Evolutionary conservation across 2,329 filamentous ascomycete species (phyloP), one percentile per base, ranked within the genome.

Genomic region (Alternaria angustiovoidea): DNA sequence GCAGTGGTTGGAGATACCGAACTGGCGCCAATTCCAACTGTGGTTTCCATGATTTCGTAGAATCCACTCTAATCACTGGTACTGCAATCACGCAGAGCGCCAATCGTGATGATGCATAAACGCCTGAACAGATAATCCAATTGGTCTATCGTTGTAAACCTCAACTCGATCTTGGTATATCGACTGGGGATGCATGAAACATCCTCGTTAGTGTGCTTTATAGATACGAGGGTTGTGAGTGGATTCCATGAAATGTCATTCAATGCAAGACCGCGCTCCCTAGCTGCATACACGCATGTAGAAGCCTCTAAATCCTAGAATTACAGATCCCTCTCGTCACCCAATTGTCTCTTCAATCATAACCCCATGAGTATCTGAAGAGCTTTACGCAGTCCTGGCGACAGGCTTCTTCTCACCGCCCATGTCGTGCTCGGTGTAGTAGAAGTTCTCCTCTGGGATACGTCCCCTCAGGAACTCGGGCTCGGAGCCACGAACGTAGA

Each of bases 401-500:
- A 75, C 70, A 36, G 78, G 57, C 61, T 69, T 62, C 68, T 77
- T 70, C 72, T 75, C 68, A n/a, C 62, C 60, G 61, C 70, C 71
- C 61, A 73, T 79, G 76, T 84, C 83, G 38, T 72, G 72, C 72
- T 79, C 74, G 8, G 64, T 70, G 79, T 89, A 90, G 82, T 90
- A 97, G 83, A 89, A 95, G 83, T 93, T 94, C 91, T 98, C 95
- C 77, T 98, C 94, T 55, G 90, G 87, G 61, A 91, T 93, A 65
- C 94, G 88, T 72, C 94, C 94, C 73, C 94, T 89, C 83, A 97
- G 87, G 85, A 91, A 97, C 76, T 88, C 84, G 59, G 94, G 94
- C 88, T 97, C 94, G 63, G 87, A 90, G 69, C 94, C 94, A 67
- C 86, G 86, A 74, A 94, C 93, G 82, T 97, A 98, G 80, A 97